phyloP scores from a whole-genome alignment of 1,284 basidiomycete genomes.

The Microbotryum intermedium region DNA sequence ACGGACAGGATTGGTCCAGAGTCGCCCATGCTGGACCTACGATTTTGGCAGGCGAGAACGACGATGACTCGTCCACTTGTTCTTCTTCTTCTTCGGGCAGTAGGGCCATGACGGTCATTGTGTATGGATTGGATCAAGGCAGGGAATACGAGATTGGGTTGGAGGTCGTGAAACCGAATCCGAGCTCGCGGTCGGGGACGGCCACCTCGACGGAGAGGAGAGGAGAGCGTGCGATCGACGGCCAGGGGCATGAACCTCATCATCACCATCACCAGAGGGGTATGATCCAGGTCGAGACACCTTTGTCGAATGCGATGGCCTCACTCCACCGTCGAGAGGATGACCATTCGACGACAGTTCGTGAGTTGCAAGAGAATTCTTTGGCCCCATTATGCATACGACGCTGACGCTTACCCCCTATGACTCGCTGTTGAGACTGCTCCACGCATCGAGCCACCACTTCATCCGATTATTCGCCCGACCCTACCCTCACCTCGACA shows the following conservation, averaged over 20 bases:
- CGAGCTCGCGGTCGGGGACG: background rate
- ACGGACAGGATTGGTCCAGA: constrained; percentile 26
- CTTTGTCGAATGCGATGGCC: no score
- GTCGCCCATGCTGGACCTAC: constrained; percentile 24
- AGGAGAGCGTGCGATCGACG: background rate
- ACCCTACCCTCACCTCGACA: background rate
- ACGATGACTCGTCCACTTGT: background rate
- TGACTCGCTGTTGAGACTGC: no score
- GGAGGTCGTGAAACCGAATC: constrained; percentile 8
- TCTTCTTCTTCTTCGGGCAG: background rate
- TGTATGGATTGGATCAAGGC: constrained; percentile 24
- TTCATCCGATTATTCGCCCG: no score
- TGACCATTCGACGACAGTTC: no score
- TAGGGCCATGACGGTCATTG: constrained; percentile 25
- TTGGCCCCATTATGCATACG: no score
- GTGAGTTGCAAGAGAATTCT: no score
- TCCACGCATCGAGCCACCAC: no score
- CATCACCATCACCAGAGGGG: no score
- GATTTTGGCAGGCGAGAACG: background rate
- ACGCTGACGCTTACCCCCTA: no score
- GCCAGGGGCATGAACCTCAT: no score
- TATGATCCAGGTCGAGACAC: no score
- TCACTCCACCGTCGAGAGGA: no score
- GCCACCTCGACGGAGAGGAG: background rate
- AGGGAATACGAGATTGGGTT: constrained; percentile 26